phyloP scores from a whole-genome alignment of 192 early-diverging fungal genomes.

The Coemansia sp. region DNA sequence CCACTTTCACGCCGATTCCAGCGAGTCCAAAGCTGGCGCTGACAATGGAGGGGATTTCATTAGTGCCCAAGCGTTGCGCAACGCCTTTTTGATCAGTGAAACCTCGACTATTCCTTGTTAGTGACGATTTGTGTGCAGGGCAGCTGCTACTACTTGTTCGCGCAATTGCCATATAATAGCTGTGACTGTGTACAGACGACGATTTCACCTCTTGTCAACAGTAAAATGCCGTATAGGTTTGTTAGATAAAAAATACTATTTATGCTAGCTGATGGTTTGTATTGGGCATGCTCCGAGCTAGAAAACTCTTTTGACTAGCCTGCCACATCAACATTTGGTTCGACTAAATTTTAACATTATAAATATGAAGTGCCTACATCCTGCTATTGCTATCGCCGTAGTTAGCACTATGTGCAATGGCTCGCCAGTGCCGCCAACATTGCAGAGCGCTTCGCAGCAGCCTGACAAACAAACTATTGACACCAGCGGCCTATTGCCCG shows the following conservation, averaged over 20 bases:
- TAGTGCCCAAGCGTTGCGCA: conserved; percentile 34
- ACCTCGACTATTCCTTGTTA: not conserved
- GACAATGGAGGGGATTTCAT: conserved; percentile 8
- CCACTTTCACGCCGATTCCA: conserved; percentile 32
- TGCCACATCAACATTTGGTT: not conserved
- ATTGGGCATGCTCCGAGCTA: not conserved
- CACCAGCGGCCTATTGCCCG: conserved; percentile 6
- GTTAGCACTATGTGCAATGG: not conserved
- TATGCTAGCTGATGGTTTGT: not conserved
- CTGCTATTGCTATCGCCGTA: not conserved
- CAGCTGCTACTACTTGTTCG: not conserved
- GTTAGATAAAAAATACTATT: not conserved
- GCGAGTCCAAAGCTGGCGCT: conserved; percentile 3
- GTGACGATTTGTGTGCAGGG: not conserved
- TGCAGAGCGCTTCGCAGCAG: not conserved
- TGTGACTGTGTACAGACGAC: conserved; percentile 1
- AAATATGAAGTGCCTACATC: not conserved
- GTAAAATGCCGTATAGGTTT: conserved; percentile 3
- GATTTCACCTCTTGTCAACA: not conserved
- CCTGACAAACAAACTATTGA: not conserved
- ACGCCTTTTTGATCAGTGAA: conserved; percentile 43
- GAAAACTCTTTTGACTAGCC: not conserved
- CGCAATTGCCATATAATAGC: not conserved
- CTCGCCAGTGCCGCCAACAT: not conserved
- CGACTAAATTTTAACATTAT: not conserved